Conservation (phyloP, 176 grass and related monocot species). For the Olyra latifolia region DNA sequence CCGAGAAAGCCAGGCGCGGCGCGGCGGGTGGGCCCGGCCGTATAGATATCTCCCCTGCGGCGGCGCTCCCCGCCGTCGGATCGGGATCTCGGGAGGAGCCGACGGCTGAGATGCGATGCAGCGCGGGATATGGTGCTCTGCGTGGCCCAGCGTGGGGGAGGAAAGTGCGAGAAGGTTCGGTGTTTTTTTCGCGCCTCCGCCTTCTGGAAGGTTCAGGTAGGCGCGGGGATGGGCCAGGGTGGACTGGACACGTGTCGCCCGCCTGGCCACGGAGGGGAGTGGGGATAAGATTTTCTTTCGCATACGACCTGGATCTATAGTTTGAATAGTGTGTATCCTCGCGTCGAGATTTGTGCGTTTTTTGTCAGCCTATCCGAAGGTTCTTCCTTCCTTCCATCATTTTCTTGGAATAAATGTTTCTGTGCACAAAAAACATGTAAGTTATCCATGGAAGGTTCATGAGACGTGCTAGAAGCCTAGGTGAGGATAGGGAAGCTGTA, state of each 20-base stretch:
- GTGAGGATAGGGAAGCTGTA: no score
- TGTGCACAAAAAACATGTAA: neutral
- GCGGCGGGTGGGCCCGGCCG: neutral
- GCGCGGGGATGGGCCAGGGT: neutral
- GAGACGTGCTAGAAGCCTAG: neutral
- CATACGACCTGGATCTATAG: neutral
- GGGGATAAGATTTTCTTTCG: slow-evolving; percentile 45
- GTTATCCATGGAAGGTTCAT: neutral
- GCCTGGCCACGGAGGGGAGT: neutral
- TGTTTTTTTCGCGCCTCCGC: neutral
- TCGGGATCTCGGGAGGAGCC: neutral
- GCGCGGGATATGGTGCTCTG: neutral
- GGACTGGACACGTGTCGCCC: slow-evolving; percentile 38
- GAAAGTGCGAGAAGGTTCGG: slow-evolving; percentile 67
- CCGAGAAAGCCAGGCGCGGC: neutral
- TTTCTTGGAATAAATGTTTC: neutral
- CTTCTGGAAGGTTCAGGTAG: slow-evolving; percentile 55
- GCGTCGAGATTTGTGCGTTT: neutral
- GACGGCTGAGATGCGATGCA: neutral
- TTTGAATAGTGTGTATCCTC: neutral
- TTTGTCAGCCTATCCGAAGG: neutral
- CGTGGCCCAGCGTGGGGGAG: neutral
- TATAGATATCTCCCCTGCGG: slow-evolving; percentile 1
- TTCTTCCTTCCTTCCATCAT: neutral
- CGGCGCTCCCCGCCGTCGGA: neutral